Evolutionary conservation across 352 stramenopile genomes (phyloP), one percentile per base, ranked within the genome.

Genomic region (Bremia lactucae): DNA sequence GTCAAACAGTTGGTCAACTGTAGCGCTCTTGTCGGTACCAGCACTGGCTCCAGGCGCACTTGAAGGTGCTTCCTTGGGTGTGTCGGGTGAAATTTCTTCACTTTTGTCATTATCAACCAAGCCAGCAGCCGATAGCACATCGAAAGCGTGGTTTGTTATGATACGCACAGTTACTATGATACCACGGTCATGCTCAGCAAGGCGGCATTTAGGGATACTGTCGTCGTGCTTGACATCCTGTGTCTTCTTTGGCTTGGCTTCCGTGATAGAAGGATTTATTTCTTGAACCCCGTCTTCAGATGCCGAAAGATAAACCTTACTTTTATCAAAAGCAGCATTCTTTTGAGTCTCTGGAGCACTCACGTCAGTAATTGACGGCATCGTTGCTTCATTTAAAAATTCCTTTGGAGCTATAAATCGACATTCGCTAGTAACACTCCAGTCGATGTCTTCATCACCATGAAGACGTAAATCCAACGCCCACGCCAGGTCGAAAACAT

Each of bases 401-500:
- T n/a, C 57, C 25, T 74, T 69, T 7, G 72, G 72, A 16, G 83
- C 47, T 6, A 55, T 39, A 5, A 85, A 36, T 11, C 60, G 60
- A 19, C 72, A 87, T 8, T 68, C 47, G 38, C 71, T 56, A 9
- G 60, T 55, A 33, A 79, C 70, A 13, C 46, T 50, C 74, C 74
- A 87, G 23, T 75, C 53, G 16, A 72, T 59, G 60, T 77, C 54
- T 15, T 62, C 56, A 21, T 82, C 65, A 24, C 73, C 72, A 20
- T 85, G 72, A 6, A 87, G 44, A 0, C 72, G 65, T 10, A 83
- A 35, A 7, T 54, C 53, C 26, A 71, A 48, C 14, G 83, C 60
- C 42, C 69, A 69, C 16, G 60, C 74, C 14, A 87, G 61, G 20
- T 64, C 55, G 9, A 87, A 29, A 38, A 74, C 36, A 16, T 85